Evolutionary conservation across 805 yeast species (phyloP).

Genomic region (Zygosaccharomyces lentus): DNA sequence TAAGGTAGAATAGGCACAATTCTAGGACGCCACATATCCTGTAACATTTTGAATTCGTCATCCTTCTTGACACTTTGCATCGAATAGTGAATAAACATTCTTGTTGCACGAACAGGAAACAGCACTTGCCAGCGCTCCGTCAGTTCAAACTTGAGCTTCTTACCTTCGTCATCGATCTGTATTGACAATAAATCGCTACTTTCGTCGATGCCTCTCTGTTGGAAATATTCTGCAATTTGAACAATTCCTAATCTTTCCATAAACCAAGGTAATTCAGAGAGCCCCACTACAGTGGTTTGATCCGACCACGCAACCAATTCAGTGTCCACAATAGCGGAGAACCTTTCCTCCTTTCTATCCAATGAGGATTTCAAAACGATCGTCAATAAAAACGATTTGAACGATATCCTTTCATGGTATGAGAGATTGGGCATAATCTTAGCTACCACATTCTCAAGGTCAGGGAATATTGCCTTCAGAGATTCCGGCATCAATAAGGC

Average conservation of each 20-base stretch:
- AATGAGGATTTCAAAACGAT: slow-evolving; percentile 83
- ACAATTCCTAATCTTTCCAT: slow-evolving; percentile 97
- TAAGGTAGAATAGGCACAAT: slow-evolving; percentile 89
- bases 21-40: slow-evolving; percentile 87
- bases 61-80: slow-evolving; percentile 84
- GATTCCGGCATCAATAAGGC: slow-evolving; percentile 95
- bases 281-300: slow-evolving; percentile 82
- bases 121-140: slow-evolving; percentile 90
- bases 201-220: slow-evolving; percentile 73
- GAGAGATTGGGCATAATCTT: slow-evolving; percentile 69
- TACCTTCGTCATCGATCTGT: slow-evolving; percentile 87
- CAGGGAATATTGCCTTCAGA: slow-evolving; percentile 71
- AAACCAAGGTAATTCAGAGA: slow-evolving; percentile 90
- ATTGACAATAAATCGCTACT: slow-evolving; percentile 69
- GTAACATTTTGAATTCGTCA: slow-evolving; percentile 60
- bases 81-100: slow-evolving; percentile 91
- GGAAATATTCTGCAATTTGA: slow-evolving; percentile 85
- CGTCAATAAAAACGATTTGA: slow-evolving; percentile 85
- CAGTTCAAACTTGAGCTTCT: slow-evolving; percentile 64
- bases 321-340: slow-evolving; percentile 86
- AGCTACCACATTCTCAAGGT: slow-evolving; percentile 76
- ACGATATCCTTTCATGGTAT: slow-evolving; percentile 89
- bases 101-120: slow-evolving; percentile 92
- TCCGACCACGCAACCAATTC: slow-evolving; percentile 91
- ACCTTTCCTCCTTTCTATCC: slow-evolving; percentile 68